Conservation (phyloP, 2,329 filamentous ascomycete species). For the Botryotinia convoluta region DNA sequence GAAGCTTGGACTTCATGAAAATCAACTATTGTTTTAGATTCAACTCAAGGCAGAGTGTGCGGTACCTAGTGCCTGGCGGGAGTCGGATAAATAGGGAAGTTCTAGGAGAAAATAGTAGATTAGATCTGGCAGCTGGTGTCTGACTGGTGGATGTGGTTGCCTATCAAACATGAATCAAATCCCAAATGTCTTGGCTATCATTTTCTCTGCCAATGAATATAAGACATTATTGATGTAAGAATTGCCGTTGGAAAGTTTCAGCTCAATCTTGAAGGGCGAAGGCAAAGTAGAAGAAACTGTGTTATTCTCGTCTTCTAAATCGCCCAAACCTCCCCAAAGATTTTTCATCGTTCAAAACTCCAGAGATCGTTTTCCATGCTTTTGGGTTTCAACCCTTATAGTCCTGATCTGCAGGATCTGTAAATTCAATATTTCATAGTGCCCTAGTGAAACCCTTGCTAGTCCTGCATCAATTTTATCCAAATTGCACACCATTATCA, state of each 20-base stretch:
- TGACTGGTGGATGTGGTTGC: background rate
- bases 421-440: conserved; percentile 29
- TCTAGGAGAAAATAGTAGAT: background rate
- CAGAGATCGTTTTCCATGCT: background rate
- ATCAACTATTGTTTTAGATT: conserved; percentile 8
- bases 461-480: conserved; percentile 19
- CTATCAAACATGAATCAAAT: conserved; percentile 15
- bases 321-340: background rate
- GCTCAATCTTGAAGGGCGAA: background rate
- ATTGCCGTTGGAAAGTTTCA: conserved; percentile 8
- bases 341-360: background rate
- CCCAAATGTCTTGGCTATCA: conserved; percentile 15
- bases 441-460: conserved; percentile 8
- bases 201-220: background rate
- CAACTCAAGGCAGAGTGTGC: background rate
- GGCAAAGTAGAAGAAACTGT: background rate
- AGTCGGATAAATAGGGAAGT: conserved; percentile 5
- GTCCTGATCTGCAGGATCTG: conserved; percentile 27
- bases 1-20: conserved; percentile 2
- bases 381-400: conserved; percentile 5
- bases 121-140: conserved; percentile 10
- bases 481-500: conserved; percentile 14
- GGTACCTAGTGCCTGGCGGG: background rate
- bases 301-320: background rate
- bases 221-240: background rate